Percentiles rank a stretch among this genome's conserved stretches.
Conservation (phyloP, 2,329 filamentous ascomycete genomes). For the Fusarium abutilonis region DNA sequence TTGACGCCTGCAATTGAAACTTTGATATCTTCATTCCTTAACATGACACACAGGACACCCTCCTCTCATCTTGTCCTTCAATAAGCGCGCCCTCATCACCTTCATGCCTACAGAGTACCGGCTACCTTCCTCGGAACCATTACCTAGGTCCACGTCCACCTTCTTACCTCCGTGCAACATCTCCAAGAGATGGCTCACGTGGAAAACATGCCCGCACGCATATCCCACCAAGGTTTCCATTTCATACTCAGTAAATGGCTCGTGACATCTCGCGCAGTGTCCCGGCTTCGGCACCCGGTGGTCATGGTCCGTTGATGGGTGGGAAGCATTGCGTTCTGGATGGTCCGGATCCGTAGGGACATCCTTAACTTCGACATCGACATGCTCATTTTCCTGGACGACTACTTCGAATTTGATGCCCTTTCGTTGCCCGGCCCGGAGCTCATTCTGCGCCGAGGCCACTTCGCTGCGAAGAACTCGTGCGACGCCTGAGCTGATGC, state of each 20-base stretch:
- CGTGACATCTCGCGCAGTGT: slow-evolving; percentile 67
- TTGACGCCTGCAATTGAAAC: slow-evolving; percentile 17
- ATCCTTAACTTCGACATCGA: slow-evolving; percentile 57
- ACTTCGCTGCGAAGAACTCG: slow-evolving; percentile 89
- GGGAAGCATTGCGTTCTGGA: slow-evolving; percentile 31
- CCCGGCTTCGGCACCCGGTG: slow-evolving; percentile 57
- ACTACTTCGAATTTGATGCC: slow-evolving; percentile 89
- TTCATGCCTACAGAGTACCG: slow-evolving; percentile 82
- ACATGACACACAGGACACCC: slow-evolving; percentile 70
- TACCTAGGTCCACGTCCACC: slow-evolving; percentile 59
- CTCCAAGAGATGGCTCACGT: slow-evolving; percentile 75
- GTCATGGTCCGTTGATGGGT: slow-evolving; percentile 41
- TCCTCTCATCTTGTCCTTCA: slow-evolving; percentile 74
- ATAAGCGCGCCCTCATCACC: slow-evolving; percentile 83
- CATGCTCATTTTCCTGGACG: slow-evolving; percentile 55
- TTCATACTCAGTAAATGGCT: slow-evolving; percentile 68
- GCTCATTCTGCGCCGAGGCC: slow-evolving; percentile 79
- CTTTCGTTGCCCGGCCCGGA: slow-evolving; percentile 81
- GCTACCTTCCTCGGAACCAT: slow-evolving; percentile 54
- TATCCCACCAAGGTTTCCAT: slow-evolving; percentile 81
- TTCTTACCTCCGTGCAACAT: slow-evolving; percentile 58
- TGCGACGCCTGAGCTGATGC: slow-evolving; percentile 90
- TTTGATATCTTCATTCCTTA: slow-evolving; percentile 31
- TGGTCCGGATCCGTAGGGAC: slow-evolving; percentile 46
- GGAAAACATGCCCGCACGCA: slow-evolving; percentile 83